A percentile compares a stretch with the other conserved stretches of the same genome.
phyloP scores from a whole-genome alignment of 495 filamentous ascomycete genomes.

The Penicillium lividum region DNA sequence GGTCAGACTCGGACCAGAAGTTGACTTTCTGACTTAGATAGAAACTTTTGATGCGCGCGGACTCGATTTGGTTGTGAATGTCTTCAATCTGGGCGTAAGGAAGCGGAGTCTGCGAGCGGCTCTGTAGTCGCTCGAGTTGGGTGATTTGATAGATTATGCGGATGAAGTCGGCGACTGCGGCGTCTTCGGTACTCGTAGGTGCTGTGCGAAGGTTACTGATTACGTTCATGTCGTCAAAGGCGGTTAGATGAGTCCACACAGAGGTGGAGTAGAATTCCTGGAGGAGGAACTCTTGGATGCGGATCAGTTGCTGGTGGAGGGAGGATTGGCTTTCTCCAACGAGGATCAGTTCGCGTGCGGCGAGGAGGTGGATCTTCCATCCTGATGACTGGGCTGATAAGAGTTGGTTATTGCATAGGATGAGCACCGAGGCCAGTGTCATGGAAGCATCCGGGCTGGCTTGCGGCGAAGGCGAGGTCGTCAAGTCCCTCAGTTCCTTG shows the following conservation, averaged over 20 bases:
- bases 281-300: constrained; percentile 18
- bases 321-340: constrained; percentile 9
- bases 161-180: constrained; percentile 21
- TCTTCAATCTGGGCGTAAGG: constrained; percentile 11
- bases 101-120: not conserved
- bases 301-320: constrained; percentile 8
- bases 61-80: constrained; percentile 17
- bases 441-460: constrained; percentile 6
- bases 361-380: constrained; percentile 20
- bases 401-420: constrained; percentile 23
- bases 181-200: constrained; percentile 11
- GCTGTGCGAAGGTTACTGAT: constrained; percentile 4
- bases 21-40: constrained; percentile 17
- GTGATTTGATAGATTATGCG: constrained; percentile 22
- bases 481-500: constrained; percentile 16
- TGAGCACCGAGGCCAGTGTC: constrained; percentile 20
- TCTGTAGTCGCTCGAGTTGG: constrained; percentile 14
- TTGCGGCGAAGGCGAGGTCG: not conserved
- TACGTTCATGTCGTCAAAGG: constrained; percentile 11
- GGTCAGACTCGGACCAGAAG: constrained; percentile 20
- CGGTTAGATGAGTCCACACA: constrained; percentile 19
- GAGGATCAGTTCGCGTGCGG: constrained; percentile 17
- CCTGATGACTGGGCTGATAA: constrained; percentile 14
- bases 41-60: constrained; percentile 15
- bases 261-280: constrained; percentile 19